Conservation (phyloP, 345 rosid genomes). For the Salix arbutifolia region DNA sequence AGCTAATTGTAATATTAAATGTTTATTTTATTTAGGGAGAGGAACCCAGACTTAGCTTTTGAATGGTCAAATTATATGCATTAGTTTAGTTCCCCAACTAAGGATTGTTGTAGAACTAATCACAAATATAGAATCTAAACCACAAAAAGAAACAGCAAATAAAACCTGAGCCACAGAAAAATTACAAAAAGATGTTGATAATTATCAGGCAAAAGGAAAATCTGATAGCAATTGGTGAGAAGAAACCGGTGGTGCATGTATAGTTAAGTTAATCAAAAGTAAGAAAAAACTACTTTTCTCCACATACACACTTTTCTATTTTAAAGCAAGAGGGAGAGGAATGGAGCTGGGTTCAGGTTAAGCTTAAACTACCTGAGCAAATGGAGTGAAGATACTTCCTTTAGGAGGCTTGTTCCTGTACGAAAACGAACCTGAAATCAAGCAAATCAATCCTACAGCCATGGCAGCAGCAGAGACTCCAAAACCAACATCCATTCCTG, state of each 20-base stretch:
- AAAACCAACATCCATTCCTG: conserved; percentile 19
- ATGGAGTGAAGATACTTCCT: conserved; percentile 19
- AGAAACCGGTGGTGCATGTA: neutral
- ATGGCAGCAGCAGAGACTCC: conserved; percentile 19
- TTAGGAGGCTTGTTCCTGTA: conserved; percentile 12
- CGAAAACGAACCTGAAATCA: conserved; percentile 7
- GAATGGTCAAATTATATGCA: neutral
- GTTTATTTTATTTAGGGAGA: neutral
- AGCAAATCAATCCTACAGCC: conserved; percentile 15
- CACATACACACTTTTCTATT: too few species aligned
- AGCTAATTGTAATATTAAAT: neutral
- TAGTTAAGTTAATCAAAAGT: too few species aligned
- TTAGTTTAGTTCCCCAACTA: neutral
- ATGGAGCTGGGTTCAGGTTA: too few species aligned
- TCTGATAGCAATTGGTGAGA: neutral
- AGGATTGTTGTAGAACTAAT: neutral
- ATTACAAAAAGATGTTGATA: neutral
- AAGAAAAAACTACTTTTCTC: too few species aligned
- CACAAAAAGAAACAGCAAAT: neutral
- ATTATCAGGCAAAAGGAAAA: neutral
- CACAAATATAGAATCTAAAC: neutral
- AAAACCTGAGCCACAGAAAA: neutral
- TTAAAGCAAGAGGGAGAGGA: too few species aligned
- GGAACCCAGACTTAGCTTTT: neutral
- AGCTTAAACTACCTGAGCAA: conserved; percentile 10